Percentiles rank a stretch among this genome's conserved stretches.
phyloP scores from a whole-genome alignment of 176 grass and related monocot genomes.

The Tillandsia fasciculata region DNA sequence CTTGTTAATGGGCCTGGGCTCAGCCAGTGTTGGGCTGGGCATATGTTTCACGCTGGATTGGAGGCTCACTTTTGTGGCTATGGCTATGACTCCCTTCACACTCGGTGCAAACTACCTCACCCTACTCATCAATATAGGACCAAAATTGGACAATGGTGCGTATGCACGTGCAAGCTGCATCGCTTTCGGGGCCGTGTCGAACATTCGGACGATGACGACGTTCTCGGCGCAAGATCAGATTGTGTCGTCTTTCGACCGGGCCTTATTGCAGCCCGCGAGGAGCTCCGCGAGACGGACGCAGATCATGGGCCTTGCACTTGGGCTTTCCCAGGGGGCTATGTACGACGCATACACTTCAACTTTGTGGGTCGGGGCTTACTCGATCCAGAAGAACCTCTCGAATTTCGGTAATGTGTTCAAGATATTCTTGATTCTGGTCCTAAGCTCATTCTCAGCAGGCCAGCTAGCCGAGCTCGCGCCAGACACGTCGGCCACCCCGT shows the following conservation, averaged over 20 bases:
- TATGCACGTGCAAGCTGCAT: constrained; percentile 32
- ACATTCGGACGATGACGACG: constrained; percentile 34
- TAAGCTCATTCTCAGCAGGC: constrained; percentile 41
- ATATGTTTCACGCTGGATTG: constrained; percentile 45
- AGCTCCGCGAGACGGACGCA: constrained; percentile 16
- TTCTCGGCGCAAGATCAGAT: constrained; percentile 31
- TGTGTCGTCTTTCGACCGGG: constrained; percentile 22
- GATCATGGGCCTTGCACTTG: constrained; percentile 39
- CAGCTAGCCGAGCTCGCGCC: constrained; percentile 42
- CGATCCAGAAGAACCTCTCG: constrained; percentile 19
- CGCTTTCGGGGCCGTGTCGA: constrained; percentile 34
- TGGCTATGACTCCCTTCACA: constrained; percentile 29
- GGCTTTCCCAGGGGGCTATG: constrained; percentile 42
- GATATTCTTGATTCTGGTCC: constrained; percentile 60
- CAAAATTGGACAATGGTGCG: constrained; percentile 19
- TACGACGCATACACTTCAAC: constrained; percentile 42
- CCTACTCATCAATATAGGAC: constrained; percentile 37
- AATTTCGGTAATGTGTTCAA: constrained; percentile 47
- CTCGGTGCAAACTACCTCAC: constrained; percentile 42
- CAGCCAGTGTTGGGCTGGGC: constrained; percentile 39
- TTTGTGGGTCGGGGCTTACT: constrained; percentile 34
- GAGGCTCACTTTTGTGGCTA: constrained; percentile 41
- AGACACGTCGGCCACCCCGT: constrained; percentile 27
- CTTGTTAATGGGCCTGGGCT: constrained; percentile 48
- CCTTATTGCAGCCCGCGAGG: constrained; percentile 8